These are phyloP conservation scores for Lachancea kluyveri DNA, from an alignment of 805 yeast species.

Conservation along the genomic window DNA sequence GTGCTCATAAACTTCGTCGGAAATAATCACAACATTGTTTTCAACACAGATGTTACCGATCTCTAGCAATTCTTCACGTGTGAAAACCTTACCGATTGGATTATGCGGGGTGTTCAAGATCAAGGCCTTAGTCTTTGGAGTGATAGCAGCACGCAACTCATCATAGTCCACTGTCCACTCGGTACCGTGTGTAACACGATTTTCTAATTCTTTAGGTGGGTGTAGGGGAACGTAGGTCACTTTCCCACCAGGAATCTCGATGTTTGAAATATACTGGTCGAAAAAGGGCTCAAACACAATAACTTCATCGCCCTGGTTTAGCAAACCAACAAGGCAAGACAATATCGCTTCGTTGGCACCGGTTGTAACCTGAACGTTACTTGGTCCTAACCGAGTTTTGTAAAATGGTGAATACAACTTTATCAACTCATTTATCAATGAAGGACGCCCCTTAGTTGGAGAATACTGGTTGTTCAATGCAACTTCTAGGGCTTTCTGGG, in stretches of 20 bases:
- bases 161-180: slow-evolving; percentile 87
- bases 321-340: slow-evolving; percentile 74
- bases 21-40: slow-evolving; percentile 72
- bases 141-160: slow-evolving; percentile 65
- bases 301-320: slow-evolving; percentile 87
- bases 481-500: slow-evolving; percentile 61
- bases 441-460: slow-evolving; percentile 81
- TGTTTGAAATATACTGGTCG: slow-evolving; percentile 92
- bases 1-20: slow-evolving; percentile 95
- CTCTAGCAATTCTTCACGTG: slow-evolving; percentile 60
- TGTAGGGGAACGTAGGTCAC: slow-evolving; percentile 81
- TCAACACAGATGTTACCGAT: slow-evolving; percentile 83
- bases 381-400: slow-evolving; percentile 40
- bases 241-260: slow-evolving; percentile 89
- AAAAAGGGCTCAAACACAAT: slow-evolving; percentile 96
- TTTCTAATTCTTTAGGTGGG: slow-evolving; percentile 69
- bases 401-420: slow-evolving; percentile 65
- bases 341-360: slow-evolving; percentile 98
- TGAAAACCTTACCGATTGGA: slow-evolving; percentile 89
- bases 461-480: slow-evolving; percentile 89
- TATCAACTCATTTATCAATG: slow-evolving; percentile 63
- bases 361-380: slow-evolving; percentile 68
- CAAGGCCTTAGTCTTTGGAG: slow-evolving; percentile 73
- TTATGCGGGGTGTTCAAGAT: slow-evolving; percentile 93
- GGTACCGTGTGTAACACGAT: slow-evolving; percentile 61